phyloP scores from a whole-genome alignment of 2,329 filamentous ascomycete genomes.

The Rhexocercosporidium sp. region DNA sequence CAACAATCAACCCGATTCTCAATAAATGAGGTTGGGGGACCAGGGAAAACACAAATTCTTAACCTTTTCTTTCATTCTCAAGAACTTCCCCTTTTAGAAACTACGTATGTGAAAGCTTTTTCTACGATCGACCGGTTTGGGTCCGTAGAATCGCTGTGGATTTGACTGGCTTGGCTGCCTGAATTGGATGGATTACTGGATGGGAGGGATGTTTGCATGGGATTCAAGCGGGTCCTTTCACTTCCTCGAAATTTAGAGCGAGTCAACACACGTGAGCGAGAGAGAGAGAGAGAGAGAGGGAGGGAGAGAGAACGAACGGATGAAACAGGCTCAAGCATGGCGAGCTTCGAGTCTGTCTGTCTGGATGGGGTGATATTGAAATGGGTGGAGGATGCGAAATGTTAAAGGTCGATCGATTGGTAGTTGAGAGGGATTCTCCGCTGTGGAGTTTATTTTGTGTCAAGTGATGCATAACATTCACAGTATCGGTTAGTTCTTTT shows the following conservation, averaged over 20 bases:
- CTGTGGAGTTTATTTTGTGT: conserved; percentile 16
- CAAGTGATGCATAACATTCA: conserved; percentile 24
- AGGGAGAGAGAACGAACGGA: neutral
- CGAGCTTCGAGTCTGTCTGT: neutral
- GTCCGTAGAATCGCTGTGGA: conserved; percentile 22
- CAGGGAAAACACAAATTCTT: neutral
- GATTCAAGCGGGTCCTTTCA: neutral
- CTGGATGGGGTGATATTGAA: neutral
- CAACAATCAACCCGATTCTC: conserved; percentile 1
- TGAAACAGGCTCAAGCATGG: conserved; percentile 4
- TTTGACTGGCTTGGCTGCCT: conserved; percentile 16
- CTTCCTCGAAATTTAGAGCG: neutral
- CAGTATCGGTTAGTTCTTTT: neutral
- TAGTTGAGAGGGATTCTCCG: conserved; percentile 2
- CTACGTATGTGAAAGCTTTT: conserved; percentile 16
- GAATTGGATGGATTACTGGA: neutral
- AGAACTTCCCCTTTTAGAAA: neutral
- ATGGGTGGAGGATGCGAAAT: conserved; percentile 11
- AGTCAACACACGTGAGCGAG: neutral
- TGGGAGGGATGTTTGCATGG: neutral
- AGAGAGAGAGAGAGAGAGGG: neutral
- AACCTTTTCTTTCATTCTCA: neutral
- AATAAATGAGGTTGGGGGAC: conserved; percentile 16
- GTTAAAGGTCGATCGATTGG: conserved; percentile 19
- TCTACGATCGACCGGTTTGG: conserved; percentile 26